phyloP scores from a whole-genome alignment of 2,329 filamentous ascomycete genomes.

The Talaromyces piceae region DNA sequence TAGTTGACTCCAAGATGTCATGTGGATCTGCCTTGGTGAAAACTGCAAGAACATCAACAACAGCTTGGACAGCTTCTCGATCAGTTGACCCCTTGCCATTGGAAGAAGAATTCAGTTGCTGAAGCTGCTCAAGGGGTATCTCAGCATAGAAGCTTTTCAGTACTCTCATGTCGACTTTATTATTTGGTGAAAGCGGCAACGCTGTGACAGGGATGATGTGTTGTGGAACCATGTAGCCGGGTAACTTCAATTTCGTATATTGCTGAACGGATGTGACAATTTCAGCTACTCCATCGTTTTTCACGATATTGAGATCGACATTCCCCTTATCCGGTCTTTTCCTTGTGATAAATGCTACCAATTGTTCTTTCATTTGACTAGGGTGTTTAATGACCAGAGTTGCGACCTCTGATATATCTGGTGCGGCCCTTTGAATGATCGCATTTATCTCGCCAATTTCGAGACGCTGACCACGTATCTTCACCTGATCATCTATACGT shows the following conservation, averaged over 20 bases:
- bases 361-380: constrained; percentile 68
- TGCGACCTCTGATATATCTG: constrained; percentile 58
- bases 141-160: constrained; percentile 60
- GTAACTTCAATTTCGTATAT: constrained; percentile 62
- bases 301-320: constrained; percentile 28
- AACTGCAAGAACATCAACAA: constrained; percentile 50
- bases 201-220: constrained; percentile 65
- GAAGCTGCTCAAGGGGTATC: constrained; percentile 54
- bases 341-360: constrained; percentile 65
- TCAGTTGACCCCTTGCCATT: constrained; percentile 24
- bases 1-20: constrained; percentile 50
- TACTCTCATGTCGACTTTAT: constrained; percentile 72
- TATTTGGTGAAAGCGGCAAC: constrained; percentile 79
- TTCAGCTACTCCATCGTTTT: constrained; percentile 24
- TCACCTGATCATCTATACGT: constrained; percentile 84
- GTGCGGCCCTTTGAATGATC: constrained; percentile 58
- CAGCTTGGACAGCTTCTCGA: constrained; percentile 33
- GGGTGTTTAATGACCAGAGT: constrained; percentile 69
- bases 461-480: constrained; percentile 78
- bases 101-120: constrained; percentile 43
- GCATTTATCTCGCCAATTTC: constrained; percentile 91
- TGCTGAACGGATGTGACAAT: constrained; percentile 46
- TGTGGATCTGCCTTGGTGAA: constrained; percentile 42
- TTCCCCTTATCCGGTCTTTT: constrained; percentile 8
- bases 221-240: constrained; percentile 85